Base-by-base conservation (phyloP, 73 alveolate species). In the Urostyla sp. region DNA sequence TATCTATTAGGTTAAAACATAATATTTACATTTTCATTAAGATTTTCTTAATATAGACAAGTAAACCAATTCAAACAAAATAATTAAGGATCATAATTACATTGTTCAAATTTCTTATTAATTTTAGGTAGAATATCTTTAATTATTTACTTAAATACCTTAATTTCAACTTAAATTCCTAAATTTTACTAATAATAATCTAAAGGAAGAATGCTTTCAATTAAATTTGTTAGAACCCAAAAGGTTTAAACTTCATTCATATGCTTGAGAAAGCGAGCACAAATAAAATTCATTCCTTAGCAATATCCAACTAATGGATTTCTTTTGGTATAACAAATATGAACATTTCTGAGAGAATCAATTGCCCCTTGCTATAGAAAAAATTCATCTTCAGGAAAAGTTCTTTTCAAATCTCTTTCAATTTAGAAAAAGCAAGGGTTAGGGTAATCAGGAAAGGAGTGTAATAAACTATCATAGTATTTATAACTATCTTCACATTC, bases 261-360 rank as follows among this genome's bases (percentile, higher is more conserved):
- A 61, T 72, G 53, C 46, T 77, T 82, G 43, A 92, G 84, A 43
- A 94, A 18, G 52, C 94, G 84, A 0, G 91, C 94, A 0, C 89
- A 95, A 10, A 94, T 79, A 53, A 76, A 94, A 67, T 94, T 94
- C 97, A 94, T 85, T 3, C 98, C 98, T 76, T 94, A 92, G 73
- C 97, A 94, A 67, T 94, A 94, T 23, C 98, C 98, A 13, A 91
- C 59, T 16, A 84, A 61, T 1, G 97, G 89, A 72, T 94, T 94
- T 40, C 97, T 61, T 45, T 84, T 82, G 26, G 95, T 79, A 83
- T 88, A 94, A 67, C 95, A 85, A 26, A 80, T 80, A 56, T 90
- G 67, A 36, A 92, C 87, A 63, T 79, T 86, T 60, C 83, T 85
- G 56, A 92, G 79, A 72, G 57, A 75, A 37, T 46, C 56, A 46